Percentiles rank a stretch among this genome's conserved stretches.
phyloP scores from a whole-genome alignment of 139 green algal species.

The Closterium sp. region DNA sequence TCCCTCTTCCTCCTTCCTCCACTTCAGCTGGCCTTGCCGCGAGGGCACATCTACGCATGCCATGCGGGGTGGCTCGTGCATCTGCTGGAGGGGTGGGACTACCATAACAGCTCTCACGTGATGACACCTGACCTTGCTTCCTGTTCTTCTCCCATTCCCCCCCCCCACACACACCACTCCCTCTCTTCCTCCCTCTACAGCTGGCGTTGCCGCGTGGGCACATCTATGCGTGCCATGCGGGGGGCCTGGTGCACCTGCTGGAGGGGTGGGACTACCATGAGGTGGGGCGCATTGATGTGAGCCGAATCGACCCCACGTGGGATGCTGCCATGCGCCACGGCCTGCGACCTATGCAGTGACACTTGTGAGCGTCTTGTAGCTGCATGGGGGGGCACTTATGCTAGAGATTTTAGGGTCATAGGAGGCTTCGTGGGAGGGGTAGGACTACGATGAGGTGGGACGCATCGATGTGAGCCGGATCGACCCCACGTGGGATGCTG shows the following conservation, averaged over 20 bases:
- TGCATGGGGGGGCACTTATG: too few species aligned
- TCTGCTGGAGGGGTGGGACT: conserved; percentile 54
- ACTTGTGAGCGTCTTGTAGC: too few species aligned
- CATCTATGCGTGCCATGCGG: conserved; percentile 59
- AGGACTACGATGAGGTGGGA: conserved; percentile 57
- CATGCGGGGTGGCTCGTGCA: conserved; percentile 56
- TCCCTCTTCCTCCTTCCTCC: not conserved
- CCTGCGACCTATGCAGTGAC: conserved; percentile 39
- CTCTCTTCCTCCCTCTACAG: not conserved
- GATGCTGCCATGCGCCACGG: conserved; percentile 56
- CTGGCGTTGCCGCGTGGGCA: conserved; percentile 55
- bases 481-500: conserved; percentile 56
- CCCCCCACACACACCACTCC: not conserved
- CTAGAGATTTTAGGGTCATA: too few species aligned
- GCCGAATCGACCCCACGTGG: conserved; percentile 55
- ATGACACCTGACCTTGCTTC: conserved; percentile 20
- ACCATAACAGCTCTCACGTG: conserved; percentile 53
- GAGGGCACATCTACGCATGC: conserved; percentile 51
- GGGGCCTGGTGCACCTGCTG: conserved; percentile 54
- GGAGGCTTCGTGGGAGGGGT: too few species aligned
- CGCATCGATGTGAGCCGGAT: conserved; percentile 54
- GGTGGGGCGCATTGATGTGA: conserved; percentile 55
- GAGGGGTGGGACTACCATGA: conserved; percentile 59
- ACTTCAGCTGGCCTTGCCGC: conserved; percentile 55
- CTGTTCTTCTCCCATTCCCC: not conserved